A percentile compares a stretch with the other conserved stretches of the same genome.
Evolutionary conservation across 1,284 basidiomycete genomes (phyloP).

Genomic region (Thelephora terrestris): DNA sequence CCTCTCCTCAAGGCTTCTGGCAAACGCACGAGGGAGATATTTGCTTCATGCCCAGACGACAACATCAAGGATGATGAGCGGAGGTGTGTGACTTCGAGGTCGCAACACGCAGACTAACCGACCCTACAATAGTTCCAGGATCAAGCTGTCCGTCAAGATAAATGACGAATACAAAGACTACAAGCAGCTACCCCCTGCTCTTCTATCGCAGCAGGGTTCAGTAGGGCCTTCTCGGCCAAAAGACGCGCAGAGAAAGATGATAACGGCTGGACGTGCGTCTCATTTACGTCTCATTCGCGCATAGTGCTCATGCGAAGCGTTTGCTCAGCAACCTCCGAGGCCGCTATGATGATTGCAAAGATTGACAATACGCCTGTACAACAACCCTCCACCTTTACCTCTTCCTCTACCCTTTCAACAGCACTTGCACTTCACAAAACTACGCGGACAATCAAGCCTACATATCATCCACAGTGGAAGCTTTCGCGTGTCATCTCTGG

Average conservation of each 20-base stretch:
- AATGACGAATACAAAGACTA: slow-evolving; percentile 82
- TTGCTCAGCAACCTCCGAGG: slow-evolving; percentile 33
- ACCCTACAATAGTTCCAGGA: slow-evolving; percentile 38
- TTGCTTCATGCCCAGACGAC: slow-evolving; percentile 53
- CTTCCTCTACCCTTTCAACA: slow-evolving; percentile 62
- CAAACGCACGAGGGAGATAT: slow-evolving; percentile 61
- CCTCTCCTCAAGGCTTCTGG: slow-evolving; percentile 49
- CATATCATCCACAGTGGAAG: slow-evolving; percentile 95
- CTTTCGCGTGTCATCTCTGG: slow-evolving; percentile 95
- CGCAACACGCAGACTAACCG: not conserved
- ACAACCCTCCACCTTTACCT: slow-evolving; percentile 56
- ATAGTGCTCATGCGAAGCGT: not conserved
- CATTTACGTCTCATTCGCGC: not conserved
- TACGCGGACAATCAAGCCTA: slow-evolving; percentile 85
- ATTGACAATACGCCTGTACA: slow-evolving; percentile 60
- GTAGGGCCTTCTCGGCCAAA: slow-evolving; percentile 71
- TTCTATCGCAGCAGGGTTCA: slow-evolving; percentile 72
- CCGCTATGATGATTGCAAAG: slow-evolving; percentile 53
- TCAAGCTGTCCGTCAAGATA: slow-evolving; percentile 68
- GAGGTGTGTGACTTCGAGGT: slow-evolving; percentile 34
- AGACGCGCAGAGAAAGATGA: slow-evolving; percentile 46
- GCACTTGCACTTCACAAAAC: slow-evolving; percentile 87
- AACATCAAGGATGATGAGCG: slow-evolving; percentile 55
- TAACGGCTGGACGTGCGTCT: slow-evolving; percentile 60
- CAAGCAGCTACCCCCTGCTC: slow-evolving; percentile 73